Evolutionary conservation across 257 asterid genomes (phyloP).

Genomic region (Euphrasia confusa): DNA sequence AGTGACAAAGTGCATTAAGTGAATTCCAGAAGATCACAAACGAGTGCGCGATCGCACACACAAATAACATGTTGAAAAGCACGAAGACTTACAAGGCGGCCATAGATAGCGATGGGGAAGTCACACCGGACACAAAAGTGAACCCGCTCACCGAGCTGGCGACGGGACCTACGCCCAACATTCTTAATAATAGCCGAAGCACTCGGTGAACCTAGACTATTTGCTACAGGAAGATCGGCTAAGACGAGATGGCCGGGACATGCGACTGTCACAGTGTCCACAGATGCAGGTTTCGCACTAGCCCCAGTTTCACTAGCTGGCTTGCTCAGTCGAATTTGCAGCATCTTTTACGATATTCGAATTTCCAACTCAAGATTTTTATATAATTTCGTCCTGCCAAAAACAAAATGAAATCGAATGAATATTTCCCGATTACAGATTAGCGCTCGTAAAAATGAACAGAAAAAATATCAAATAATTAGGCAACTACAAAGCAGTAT

Average conservation of each 20-base stretch:
- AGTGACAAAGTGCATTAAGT: neutral
- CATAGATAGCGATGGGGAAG: conserved; percentile 87
- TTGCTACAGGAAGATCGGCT: conserved; percentile 97
- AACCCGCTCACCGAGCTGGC: conserved; percentile 93
- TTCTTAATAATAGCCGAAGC: conserved; percentile 54
- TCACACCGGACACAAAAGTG: conserved; percentile 90
- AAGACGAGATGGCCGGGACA: conserved; percentile 94
- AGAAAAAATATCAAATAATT: neutral
- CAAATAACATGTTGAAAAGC: neutral
- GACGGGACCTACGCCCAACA: conserved; percentile 87
- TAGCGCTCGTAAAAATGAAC: neutral
- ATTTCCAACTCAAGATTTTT: conserved; percentile 14
- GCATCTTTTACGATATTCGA: conserved; percentile 40
- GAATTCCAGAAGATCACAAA: neutral
- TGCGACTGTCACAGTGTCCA: conserved; percentile 79
- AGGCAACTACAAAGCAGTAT: neutral
- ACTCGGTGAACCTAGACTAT: conserved; percentile 64
- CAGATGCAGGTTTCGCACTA: conserved; percentile 46
- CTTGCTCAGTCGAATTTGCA: conserved; percentile 93
- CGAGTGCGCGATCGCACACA: neutral
- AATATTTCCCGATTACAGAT: too few relatives aligned
- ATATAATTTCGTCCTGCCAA: conserved; percentile 18
- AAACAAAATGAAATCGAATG: neutral
- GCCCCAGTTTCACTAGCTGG: conserved; percentile 73
- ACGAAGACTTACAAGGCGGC: conserved; percentile 65